Evolutionary conservation across 2,329 filamentous ascomycete genomes (phyloP), one percentile per base, ranked within the genome.

Genomic region (Penicillium digitatum): DNA sequence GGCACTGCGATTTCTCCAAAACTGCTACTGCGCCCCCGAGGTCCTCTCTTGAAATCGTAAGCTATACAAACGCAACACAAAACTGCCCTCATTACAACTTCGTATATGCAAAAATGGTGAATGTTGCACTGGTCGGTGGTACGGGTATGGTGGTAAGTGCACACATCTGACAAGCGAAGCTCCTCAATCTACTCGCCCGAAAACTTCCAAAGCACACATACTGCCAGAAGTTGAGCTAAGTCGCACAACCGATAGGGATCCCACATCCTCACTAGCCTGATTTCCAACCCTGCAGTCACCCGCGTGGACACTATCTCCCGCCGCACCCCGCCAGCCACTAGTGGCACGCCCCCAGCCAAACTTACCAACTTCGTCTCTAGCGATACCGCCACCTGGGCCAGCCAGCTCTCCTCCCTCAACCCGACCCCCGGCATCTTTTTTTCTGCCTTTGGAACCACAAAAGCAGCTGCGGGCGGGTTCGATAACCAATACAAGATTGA

Each of bases 401-500:
- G 78, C 10, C 75, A 81, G 62, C 80, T 94, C 46, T 68, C 78
- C 7, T 73, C 77, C 32, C 74, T 88, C 43, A 68, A 75, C 0
- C 82, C 86, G 0, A 59, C 78, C 0, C 85, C 88, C 0, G 70
- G 78, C 1, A 77, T 88, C 61, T 86, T 94, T 76, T 85, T 93
- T 75, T 91, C 88, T 2, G 84, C 84, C 1, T 81, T 96, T 1
- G 93, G 87, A 55, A 96, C 90, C 2, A 96, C 92, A 0, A 83
- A 85, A 46, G 87, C 79, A 0, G 79, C 81, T 12, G 91, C 90
- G 0, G 92, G 92, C 58, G 80, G 87, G 54, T 76, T 95, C 61
- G 87, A 85, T 27, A 85, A 86, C 58, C 93, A 96, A 75, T 88
- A 90, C 76, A 88, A 89, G 69, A 89, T 96, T 61, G 93, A 96